Evolutionary conservation across 2,329 filamentous ascomycete genomes (phyloP), one percentile per base, ranked within the genome.

Genomic region (Sordariomycetes sp.): DNA sequence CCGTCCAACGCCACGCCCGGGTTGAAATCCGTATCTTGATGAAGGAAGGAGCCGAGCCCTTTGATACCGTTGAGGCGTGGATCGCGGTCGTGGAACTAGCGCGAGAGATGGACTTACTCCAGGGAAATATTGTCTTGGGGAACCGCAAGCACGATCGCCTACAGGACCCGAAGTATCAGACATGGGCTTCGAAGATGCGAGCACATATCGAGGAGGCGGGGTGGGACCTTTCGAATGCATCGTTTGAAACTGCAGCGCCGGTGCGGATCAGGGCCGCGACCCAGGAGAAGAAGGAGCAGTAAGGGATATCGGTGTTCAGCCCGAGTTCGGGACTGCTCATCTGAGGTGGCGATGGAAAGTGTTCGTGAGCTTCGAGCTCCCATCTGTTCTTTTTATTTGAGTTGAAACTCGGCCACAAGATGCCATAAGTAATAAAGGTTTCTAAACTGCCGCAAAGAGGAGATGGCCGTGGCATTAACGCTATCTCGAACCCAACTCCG

Each of bases 61-160:
- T 61, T 2, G 66, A 74, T 35, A 67, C 66, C 14, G 63, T 74
- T 1, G 61, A 64, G 20, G 70, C 70, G 0, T 75, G 72, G 73
- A 71, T 71, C 40, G 63, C 63, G 59, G 70, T 70, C 20, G 65
- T 74, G 66, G 68, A 73, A 51, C 66, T 69, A 18, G 70, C 71
- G 1, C 72, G 70, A 69, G 58, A 64, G 1, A 32, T 54, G 34
- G 16, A 67, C 69, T 65, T 60, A 64, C 1, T 60, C 64, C 43
- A 59, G 57, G 28, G 51, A 51, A 1, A n/a, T 57, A 16, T 54
- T 59, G n/a, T 18, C 32, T 16, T 56, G 28, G 22, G 24, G 37
- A 24, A 24, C 8, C 6, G 46, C 20, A 24, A 50, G 16, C 25
- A 24, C 8, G 20, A 32, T 10, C 18, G 1, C 11, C 14, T 46